Evolutionary conservation across 2,329 filamentous ascomycete species (phyloP).

Genomic region (Dactylellina cionopaga): DNA sequence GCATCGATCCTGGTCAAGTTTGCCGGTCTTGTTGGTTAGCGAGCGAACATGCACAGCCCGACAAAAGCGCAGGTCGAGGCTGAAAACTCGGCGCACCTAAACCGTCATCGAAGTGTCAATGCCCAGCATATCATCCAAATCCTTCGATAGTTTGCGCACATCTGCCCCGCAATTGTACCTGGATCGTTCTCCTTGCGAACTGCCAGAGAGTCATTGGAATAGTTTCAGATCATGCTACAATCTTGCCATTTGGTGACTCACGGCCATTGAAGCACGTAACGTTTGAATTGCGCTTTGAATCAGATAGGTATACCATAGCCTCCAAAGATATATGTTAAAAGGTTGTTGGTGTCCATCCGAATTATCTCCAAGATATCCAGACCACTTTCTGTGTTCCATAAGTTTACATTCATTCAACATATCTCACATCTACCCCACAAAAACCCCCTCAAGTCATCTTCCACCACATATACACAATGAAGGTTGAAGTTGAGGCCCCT

Average conservation of each 20-base stretch:
- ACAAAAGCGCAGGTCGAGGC: constrained; percentile 36
- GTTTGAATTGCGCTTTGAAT: too few relatives aligned
- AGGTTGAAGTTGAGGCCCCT: constrained; percentile 45
- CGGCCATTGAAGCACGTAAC: not conserved
- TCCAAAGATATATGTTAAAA: too few relatives aligned
- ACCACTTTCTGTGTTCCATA: too few relatives aligned
- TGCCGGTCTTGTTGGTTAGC: too few relatives aligned
- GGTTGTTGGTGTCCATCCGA: not conserved
- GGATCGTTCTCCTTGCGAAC: not conserved
- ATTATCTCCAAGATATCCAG: not conserved
- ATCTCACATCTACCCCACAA: not conserved
- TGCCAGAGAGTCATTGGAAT: not conserved
- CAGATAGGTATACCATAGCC: too few relatives aligned
- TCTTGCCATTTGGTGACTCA: constrained; percentile 41
- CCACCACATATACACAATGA: constrained; percentile 12
- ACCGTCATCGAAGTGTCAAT: not conserved
- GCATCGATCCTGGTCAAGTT: too few relatives aligned
- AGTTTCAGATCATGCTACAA: not conserved
- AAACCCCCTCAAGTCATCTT: constrained; percentile 4
- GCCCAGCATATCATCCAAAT: constrained; percentile 8
- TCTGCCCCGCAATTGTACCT: constrained; percentile 12
- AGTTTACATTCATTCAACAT: too few relatives aligned
- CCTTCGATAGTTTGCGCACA: constrained; percentile 10
- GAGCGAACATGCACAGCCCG: constrained; percentile 12
- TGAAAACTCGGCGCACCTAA: constrained; percentile 34